These are phyloP conservation scores for Phytopythium boreale DNA, from an alignment of 352 stramenopile genomes.

Conservation along the genomic window DNA sequence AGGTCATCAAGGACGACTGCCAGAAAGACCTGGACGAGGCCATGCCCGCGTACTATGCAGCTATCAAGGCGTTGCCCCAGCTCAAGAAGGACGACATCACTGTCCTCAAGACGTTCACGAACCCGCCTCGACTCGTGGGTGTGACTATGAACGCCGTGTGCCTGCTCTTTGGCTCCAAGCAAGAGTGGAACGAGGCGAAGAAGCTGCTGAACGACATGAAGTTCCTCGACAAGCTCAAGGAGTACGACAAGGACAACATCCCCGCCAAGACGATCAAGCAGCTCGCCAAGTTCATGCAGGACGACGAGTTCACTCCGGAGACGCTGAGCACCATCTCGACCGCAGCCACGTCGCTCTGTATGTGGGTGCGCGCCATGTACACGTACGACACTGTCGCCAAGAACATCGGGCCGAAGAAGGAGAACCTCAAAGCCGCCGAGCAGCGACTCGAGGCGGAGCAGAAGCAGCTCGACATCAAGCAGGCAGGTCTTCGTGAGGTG, in stretches of 20 bases:
- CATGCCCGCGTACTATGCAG: constrained; percentile 90
- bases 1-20: constrained; percentile 93
- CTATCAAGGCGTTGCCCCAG: constrained; percentile 88
- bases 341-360: constrained; percentile 91
- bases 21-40: constrained; percentile 92
- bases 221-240: constrained; percentile 87
- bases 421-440: constrained; percentile 86
- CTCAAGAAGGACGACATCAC: constrained; percentile 93
- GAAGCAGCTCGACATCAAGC: constrained; percentile 84
- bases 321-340: constrained; percentile 88
- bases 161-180: constrained; percentile 84
- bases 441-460: constrained; percentile 86
- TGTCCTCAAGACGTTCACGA: constrained; percentile 91
- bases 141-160: constrained; percentile 93
- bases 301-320: constrained; percentile 90
- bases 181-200: constrained; percentile 92
- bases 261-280: constrained; percentile 87
- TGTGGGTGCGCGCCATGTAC: constrained; percentile 94
- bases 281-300: constrained; percentile 86
- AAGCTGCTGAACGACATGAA: constrained; percentile 92
- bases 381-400: constrained; percentile 93
- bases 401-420: constrained; percentile 92
- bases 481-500: constrained; percentile 76
- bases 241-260: constrained; percentile 89
- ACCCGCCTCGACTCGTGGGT: constrained; percentile 84